These are phyloP conservation scores for Boeremia lycopersici DNA, from an alignment of 2,329 filamentous ascomycete genomes.

Conservation along the genomic window DNA sequence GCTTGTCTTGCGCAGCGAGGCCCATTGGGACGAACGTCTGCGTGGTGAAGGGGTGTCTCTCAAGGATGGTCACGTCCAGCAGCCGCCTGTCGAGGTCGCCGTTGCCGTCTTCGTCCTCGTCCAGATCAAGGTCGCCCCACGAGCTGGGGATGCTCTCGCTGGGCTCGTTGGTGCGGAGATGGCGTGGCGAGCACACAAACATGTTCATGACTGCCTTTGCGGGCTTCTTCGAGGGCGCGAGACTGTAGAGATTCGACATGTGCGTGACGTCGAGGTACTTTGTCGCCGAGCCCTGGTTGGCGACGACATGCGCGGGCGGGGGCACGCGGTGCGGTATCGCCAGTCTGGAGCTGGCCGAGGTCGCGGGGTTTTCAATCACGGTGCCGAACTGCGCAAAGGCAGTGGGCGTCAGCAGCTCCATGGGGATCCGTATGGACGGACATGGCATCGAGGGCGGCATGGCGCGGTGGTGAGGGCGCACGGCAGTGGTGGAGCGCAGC, in stretches of 20 bases:
- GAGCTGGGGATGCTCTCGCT: conserved; percentile 44
- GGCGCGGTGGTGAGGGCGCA: conserved; percentile 11
- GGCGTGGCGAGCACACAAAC: conserved; percentile 80
- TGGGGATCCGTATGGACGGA: conserved; percentile 56
- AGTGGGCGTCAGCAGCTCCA: conserved; percentile 69
- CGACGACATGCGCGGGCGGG: conserved; percentile 58
- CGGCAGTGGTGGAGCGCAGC: neutral
- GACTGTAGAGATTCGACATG: conserved; percentile 72
- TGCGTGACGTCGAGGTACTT: conserved; percentile 84
- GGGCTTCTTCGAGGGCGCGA: conserved; percentile 63
- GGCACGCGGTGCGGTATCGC: conserved; percentile 56
- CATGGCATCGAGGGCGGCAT: conserved; percentile 50
- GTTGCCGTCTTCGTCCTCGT: conserved; percentile 39
- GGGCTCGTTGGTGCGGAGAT: conserved; percentile 53
- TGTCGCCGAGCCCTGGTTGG: conserved; percentile 86
- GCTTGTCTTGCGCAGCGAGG: conserved; percentile 53
- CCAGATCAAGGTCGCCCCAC: conserved; percentile 42
- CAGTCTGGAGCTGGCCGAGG: conserved; percentile 51
- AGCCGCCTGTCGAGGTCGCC: conserved; percentile 38
- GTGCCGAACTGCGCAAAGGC: conserved; percentile 82
- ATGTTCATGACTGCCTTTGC: conserved; percentile 77
- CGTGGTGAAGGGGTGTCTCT: conserved; percentile 91
- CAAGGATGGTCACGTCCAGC: conserved; percentile 76
- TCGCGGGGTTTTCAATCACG: conserved; percentile 75
- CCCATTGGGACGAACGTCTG: conserved; percentile 89